Conservation (phyloP, 2,329 filamentous ascomycete genomes). For the Rugonectria rugulosa region DNA sequence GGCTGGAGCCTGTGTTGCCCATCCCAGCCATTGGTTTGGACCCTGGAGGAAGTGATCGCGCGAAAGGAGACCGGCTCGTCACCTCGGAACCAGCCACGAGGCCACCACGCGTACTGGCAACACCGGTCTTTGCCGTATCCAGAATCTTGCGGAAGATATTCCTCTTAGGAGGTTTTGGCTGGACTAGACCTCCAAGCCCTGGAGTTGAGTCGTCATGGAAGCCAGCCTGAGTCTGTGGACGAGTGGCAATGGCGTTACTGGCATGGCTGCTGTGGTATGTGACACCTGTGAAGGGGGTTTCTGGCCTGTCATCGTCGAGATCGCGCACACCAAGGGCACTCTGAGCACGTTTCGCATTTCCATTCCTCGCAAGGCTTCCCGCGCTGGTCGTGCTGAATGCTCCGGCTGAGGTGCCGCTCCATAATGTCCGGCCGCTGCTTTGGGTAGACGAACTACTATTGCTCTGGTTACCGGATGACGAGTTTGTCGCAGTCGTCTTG, state of each 20-base stretch:
- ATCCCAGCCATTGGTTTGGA: slow-evolving; percentile 53
- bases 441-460: slow-evolving; percentile 78
- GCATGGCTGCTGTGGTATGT: slow-evolving; percentile 92
- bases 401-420: slow-evolving; percentile 92
- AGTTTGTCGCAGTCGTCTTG: slow-evolving; percentile 84
- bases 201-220: slow-evolving; percentile 71
- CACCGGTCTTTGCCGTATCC: slow-evolving; percentile 91
- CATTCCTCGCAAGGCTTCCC: slow-evolving; percentile 86
- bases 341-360: slow-evolving; percentile 69
- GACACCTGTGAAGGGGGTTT: slow-evolving; percentile 76
- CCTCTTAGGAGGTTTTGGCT: slow-evolving; percentile 80
- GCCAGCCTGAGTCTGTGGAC: slow-evolving; percentile 72
- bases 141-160: slow-evolving; percentile 97
- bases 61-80: slow-evolving; percentile 52
- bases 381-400: slow-evolving; percentile 95
- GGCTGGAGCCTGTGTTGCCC: slow-evolving; percentile 46
- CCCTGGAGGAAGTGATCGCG: slow-evolving; percentile 50
- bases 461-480: slow-evolving; percentile 76
- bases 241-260: slow-evolving; percentile 56
- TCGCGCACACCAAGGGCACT: slow-evolving; percentile 71
- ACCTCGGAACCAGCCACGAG: slow-evolving; percentile 66
- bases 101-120: slow-evolving; percentile 86
- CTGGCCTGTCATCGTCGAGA: slow-evolving; percentile 62
- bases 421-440: slow-evolving; percentile 83
- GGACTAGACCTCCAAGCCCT: slow-evolving; percentile 78